These are phyloP conservation scores for Coniochaeta pulveracea DNA, from an alignment of 2,329 filamentous ascomycete species.

Conservation along the genomic window DNA sequence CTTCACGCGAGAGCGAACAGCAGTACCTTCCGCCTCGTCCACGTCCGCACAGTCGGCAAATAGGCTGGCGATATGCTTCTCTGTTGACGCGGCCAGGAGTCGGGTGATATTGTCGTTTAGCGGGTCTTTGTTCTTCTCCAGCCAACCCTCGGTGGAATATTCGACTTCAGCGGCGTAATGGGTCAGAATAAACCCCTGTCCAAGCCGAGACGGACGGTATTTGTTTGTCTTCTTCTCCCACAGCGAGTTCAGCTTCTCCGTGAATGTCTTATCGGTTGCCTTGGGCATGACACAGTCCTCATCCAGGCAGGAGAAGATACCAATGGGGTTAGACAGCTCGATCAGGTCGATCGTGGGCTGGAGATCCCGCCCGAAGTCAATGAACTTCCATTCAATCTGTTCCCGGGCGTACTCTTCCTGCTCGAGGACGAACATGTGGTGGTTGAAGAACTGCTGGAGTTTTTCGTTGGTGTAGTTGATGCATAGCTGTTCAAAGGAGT, in stretches of 20 bases:
- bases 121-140: slow-evolving; percentile 98
- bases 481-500: slow-evolving; percentile 97
- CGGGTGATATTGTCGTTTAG: slow-evolving; percentile 94
- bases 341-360: slow-evolving; percentile 98
- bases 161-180: slow-evolving; percentile 98
- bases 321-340: slow-evolving; percentile 90
- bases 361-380: slow-evolving; percentile 93
- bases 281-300: slow-evolving; percentile 99
- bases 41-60: slow-evolving; percentile 81
- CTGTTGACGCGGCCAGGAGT: slow-evolving; percentile 68
- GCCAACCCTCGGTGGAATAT: slow-evolving; percentile 88
- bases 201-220: slow-evolving; percentile 78
- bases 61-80: slow-evolving; percentile 72
- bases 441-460: slow-evolving; percentile 98
- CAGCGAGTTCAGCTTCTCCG: slow-evolving; percentile 89
- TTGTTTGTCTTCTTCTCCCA: slow-evolving; percentile 96
- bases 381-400: slow-evolving; percentile 99
- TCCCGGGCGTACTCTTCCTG: slow-evolving; percentile 97
- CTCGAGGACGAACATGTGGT: slow-evolving; percentile 99
- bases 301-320: slow-evolving; percentile 95
- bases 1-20: slow-evolving; percentile 73
- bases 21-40: slow-evolving; percentile 62
- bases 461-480: slow-evolving; percentile 99
- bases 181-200: slow-evolving; percentile 88
- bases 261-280: slow-evolving; percentile 92